Conservation (phyloP, 352 stramenopile species). For the Pythium dissotocum region DNA sequence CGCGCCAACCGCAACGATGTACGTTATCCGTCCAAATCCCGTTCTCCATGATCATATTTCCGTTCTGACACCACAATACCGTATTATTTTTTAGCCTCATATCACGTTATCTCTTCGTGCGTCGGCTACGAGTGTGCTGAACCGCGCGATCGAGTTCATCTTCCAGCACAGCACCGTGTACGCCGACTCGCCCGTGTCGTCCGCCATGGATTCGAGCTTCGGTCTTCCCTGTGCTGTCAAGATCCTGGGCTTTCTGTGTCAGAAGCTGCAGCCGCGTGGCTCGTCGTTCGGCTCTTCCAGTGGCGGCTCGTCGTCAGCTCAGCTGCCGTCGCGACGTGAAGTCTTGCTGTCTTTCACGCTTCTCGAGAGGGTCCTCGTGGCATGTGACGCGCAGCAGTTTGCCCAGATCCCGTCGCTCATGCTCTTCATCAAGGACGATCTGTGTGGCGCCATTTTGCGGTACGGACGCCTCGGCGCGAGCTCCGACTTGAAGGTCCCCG, state of each 20-base stretch:
- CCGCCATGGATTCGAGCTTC: slow-evolving; percentile 40
- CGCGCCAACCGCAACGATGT: slow-evolving; percentile 62
- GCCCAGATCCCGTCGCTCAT: slow-evolving; percentile 64
- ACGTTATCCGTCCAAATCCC: slow-evolving; percentile 20
- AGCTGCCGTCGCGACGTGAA: slow-evolving; percentile 44
- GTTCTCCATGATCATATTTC: neutral
- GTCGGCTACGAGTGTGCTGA: slow-evolving; percentile 61
- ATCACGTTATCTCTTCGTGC: slow-evolving; percentile 64
- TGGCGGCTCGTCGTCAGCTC: neutral
- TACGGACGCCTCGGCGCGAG: slow-evolving; percentile 71
- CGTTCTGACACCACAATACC: neutral
- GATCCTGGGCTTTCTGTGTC: slow-evolving; percentile 75
- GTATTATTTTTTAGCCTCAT: slow-evolving; percentile 38
- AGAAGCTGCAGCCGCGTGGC: slow-evolving; percentile 60
- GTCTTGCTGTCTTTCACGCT: slow-evolving; percentile 74
- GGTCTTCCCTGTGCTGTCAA: slow-evolving; percentile 78
- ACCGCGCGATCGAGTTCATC: slow-evolving; percentile 64
- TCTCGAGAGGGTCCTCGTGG: slow-evolving; percentile 51
- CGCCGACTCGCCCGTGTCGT: slow-evolving; percentile 21
- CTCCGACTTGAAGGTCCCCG: slow-evolving; percentile 50
- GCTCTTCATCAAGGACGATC: slow-evolving; percentile 83
- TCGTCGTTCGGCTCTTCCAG: neutral
- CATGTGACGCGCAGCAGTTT: slow-evolving; percentile 53
- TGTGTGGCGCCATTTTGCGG: slow-evolving; percentile 72
- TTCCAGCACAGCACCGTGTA: slow-evolving; percentile 63